Evolutionary conservation across 2,329 filamentous ascomycete species (phyloP), one percentile per base, ranked within the genome.

Genomic region (Aspergillus pseudoglaucus): DNA sequence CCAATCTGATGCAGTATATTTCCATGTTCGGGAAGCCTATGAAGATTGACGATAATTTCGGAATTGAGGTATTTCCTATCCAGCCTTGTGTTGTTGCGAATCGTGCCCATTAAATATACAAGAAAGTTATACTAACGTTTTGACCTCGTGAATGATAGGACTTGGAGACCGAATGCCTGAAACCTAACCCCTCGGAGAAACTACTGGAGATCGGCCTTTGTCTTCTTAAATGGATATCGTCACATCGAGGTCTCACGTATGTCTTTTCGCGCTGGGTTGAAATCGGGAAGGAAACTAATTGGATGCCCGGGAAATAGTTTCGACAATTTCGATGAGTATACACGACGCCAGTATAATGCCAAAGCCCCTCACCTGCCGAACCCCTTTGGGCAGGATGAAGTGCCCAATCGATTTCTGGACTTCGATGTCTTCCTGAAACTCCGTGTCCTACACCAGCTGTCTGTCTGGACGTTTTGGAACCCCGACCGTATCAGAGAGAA

Each of bases 301-400:
- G 25, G 20, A 18, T 14, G 14, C 38, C 40, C 44, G 17, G 35
- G 10, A 30, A 42, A 44, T 58, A 96, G 90, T 1, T 81, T 77
- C 45, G 90, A 94, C 3, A 84, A 93, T 43, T 95, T 97, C 59
- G 90, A 97, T 64, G 90, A 96, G 62, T 95, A 96, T 65, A 86
- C 90, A 30, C 83, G 90, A 58, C 85, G 90, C 50, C 90, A 96
- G 68, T 98, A 90, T 66, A 71, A 86, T 46, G 79, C 84, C n/a
- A 95, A 89, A 70, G 84, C 86, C 2, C 85, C 90, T 3, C 55
- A 68, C 42, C 67, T 80, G 9, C 79, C 79, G 47, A 97, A 96
- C 61, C 91, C 91, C 0, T 96, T 95, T 61, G 91, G 91, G 42
- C 77, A 81, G 20, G 85, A 84, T 3, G 88, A 93, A 57, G 71